Conservation (phyloP, 768 basidiomycete genomes). For the Suillus brevipes region DNA sequence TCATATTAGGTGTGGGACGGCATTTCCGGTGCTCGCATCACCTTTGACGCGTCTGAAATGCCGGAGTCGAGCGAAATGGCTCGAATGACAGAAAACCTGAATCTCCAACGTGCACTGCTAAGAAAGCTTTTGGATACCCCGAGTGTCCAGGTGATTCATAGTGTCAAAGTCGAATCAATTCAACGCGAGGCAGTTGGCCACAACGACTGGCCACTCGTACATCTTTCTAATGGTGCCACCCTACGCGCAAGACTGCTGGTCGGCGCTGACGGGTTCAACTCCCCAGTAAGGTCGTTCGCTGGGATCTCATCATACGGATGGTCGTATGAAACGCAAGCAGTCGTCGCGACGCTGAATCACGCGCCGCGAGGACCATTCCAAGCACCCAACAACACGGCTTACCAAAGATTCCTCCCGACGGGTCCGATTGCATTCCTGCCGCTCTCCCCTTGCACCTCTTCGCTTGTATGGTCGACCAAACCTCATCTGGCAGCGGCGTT, state of each 20-base stretch:
- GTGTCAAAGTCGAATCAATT: conserved; percentile 74
- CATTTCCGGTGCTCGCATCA: conserved; percentile 74
- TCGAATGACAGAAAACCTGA: conserved; percentile 87
- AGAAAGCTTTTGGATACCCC: conserved; percentile 54
- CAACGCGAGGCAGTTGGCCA: conserved; percentile 38
- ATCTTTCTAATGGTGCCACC: conserved; percentile 64
- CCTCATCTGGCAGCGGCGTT: conserved; percentile 75
- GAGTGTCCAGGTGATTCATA: conserved; percentile 66
- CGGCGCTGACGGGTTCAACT: conserved; percentile 94
- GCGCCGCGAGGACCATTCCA: conserved; percentile 61
- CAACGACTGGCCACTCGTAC: conserved; percentile 80
- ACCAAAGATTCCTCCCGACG: conserved; percentile 92
- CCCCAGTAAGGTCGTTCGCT: conserved; percentile 87
- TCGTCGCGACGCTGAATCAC: conserved; percentile 88
- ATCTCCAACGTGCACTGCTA: conserved; percentile 85
- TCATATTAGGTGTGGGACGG: conserved; percentile 85
- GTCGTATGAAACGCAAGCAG: conserved; percentile 84
- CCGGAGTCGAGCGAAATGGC: conserved; percentile 59
- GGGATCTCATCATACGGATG: conserved; percentile 88
- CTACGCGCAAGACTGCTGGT: conserved; percentile 78
- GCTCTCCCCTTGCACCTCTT: conserved; percentile 72
- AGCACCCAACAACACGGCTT: conserved; percentile 75
- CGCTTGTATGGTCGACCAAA: conserved; percentile 92
- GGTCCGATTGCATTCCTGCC: conserved; percentile 97
- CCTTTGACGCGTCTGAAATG: conserved; percentile 59